phyloP scores from a whole-genome alignment of 306 rosid genomes.

The Pyrus bretschneideri region DNA sequence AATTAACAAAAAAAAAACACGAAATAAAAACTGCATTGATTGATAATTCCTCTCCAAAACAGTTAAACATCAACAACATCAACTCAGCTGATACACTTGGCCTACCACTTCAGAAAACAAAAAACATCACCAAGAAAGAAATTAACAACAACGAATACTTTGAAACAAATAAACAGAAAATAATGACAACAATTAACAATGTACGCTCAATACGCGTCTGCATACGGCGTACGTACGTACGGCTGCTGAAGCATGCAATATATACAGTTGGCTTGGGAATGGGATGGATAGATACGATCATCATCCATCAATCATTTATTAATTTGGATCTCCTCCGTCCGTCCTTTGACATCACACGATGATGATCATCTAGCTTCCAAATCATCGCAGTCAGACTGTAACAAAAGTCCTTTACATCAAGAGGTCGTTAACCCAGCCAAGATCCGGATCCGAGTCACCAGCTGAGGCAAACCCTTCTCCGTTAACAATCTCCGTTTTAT shows the following conservation, averaged over 20 bases:
- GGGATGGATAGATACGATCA: neutral
- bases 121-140: neutral
- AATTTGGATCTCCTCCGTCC: neutral
- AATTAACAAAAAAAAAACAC: no score
- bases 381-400: neutral
- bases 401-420: conserved; percentile 37
- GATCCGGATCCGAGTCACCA: conserved; percentile 51
- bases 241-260: conserved; percentile 26
- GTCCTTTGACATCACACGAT: neutral
- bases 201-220: conserved; percentile 21
- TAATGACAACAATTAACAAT: conserved; percentile 5
- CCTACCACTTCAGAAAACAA: neutral
- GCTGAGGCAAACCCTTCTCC: neutral
- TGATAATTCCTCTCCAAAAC: neutral
- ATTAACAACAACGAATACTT: neutral
- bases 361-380: neutral
- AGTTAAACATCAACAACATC: neutral
- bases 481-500: conserved; percentile 11
- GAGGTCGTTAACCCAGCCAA: conserved; percentile 89
- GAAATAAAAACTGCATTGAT: neutral
- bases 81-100: neutral
- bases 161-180: neutral
- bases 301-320: neutral
- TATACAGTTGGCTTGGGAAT: conserved; percentile 31
- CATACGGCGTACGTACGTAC: conserved; percentile 12